phyloP scores from a whole-genome alignment of 345 rosid genomes.

The Reutealis trisperma region DNA sequence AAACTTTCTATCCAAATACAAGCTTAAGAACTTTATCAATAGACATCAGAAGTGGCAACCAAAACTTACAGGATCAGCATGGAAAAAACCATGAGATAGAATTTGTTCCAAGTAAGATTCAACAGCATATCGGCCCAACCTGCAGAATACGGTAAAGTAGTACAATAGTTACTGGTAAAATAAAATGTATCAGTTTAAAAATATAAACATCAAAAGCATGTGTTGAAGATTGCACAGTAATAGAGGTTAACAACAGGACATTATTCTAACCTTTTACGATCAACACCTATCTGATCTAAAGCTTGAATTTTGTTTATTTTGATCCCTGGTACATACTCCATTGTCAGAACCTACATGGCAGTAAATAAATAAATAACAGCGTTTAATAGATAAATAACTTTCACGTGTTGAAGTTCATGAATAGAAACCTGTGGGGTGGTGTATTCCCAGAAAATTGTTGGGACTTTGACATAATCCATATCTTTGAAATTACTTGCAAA shows the following conservation, averaged over 20 bases:
- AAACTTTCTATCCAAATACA: background rate
- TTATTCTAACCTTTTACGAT: constrained; percentile 71
- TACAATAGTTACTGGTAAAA: constrained; percentile 9
- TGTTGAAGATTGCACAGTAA: background rate
- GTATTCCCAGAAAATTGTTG: constrained; percentile 73
- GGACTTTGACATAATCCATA: constrained; percentile 88
- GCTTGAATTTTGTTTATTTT: constrained; percentile 92
- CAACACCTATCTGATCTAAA: constrained; percentile 89
- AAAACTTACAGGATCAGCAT: constrained; percentile 90
- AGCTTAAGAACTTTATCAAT: constrained; percentile 3
- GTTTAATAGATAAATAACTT: background rate
- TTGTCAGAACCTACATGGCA: constrained; percentile 72
- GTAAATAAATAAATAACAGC: constrained; percentile 5
- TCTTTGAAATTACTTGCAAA: constrained; percentile 88
- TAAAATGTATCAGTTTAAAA: constrained; percentile 7
- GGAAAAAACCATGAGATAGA: constrained; percentile 97
- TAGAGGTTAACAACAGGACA: background rate
- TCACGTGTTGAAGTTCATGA: background rate
- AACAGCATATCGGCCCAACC: constrained; percentile 93
- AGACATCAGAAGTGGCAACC: background rate
- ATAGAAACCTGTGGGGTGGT: constrained; percentile 85
- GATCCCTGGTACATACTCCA: constrained; percentile 99
- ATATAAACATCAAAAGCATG: constrained; percentile 1
- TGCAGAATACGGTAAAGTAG: constrained; percentile 33
- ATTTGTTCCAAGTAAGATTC: constrained; percentile 99